phyloP scores from a whole-genome alignment of 2,329 filamentous ascomycete genomes.

The Phaeosphaeriaceae sp. region DNA sequence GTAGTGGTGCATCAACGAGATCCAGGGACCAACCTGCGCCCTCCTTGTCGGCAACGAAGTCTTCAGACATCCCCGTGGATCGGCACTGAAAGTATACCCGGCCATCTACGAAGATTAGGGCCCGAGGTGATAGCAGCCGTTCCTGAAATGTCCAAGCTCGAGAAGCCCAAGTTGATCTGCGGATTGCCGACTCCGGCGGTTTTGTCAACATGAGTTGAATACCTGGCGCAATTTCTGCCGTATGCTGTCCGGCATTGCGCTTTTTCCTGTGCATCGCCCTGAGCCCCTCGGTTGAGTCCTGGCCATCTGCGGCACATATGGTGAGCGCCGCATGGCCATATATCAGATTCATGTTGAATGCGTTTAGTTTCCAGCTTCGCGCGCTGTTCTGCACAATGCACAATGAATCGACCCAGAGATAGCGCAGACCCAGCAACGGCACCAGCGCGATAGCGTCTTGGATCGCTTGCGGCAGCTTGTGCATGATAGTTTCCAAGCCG shows the following conservation, averaged over 20 bases:
- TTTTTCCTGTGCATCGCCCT: background rate
- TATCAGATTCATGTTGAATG: conserved; percentile 39
- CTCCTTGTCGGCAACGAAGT: conserved; percentile 1
- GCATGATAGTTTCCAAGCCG: background rate
- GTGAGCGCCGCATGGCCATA: conserved; percentile 44
- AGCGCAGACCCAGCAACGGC: conserved; percentile 8
- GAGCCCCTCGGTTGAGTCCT: conserved; percentile 14
- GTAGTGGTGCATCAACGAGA: conserved; percentile 3
- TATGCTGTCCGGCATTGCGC: background rate
- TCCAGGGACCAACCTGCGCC: conserved; percentile 8
- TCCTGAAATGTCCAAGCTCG: background rate
- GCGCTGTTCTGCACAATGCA: conserved; percentile 16
- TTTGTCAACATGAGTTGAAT: background rate
- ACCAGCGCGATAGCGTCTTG: conserved; percentile 11
- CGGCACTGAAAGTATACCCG: conserved; percentile 17
- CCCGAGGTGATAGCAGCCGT: background rate
- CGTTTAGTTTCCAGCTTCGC: conserved; percentile 34
- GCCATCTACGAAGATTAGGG: conserved; percentile 9
- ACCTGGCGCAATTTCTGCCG: background rate
- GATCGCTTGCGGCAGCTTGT: conserved; percentile 8
- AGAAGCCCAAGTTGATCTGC: conserved; percentile 8
- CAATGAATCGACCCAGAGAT: conserved; percentile 21
- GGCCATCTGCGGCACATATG: conserved; percentile 45
- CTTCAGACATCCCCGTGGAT: conserved; percentile 10
- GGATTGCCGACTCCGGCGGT: background rate